phyloP scores from a whole-genome alignment of 306 rosid species.

The Herpetospermum pedunculosum region DNA sequence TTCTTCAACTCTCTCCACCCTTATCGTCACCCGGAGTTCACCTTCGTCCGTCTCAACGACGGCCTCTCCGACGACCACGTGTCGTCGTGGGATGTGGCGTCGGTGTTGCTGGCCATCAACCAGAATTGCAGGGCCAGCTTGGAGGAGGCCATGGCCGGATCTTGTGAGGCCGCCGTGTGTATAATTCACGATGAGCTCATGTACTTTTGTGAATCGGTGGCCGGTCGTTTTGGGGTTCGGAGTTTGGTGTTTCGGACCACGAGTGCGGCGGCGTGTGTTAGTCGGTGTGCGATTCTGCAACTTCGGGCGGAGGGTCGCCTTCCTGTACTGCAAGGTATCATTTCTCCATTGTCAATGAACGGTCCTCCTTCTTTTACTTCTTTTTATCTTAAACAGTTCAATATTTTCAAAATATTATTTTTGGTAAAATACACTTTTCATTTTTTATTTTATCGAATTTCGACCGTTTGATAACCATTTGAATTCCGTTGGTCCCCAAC shows the following conservation, averaged over 20 bases:
- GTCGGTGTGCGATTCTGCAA: background rate
- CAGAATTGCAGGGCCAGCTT: conserved; percentile 10
- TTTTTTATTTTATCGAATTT: too few relatives aligned
- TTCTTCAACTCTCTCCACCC: conserved; percentile 14
- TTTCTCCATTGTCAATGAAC: too few relatives aligned
- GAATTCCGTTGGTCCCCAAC: too few relatives aligned
- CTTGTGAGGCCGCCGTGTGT: conserved; percentile 17
- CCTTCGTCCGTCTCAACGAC: background rate
- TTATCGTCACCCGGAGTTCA: conserved; percentile 11
- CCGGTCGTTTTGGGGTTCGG: conserved; percentile 9
- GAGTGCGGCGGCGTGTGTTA: background rate
- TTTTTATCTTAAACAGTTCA: too few relatives aligned
- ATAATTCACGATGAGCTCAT: conserved; percentile 28
- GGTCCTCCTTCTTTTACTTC: background rate
- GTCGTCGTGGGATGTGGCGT: background rate
- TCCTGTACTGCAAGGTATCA: background rate
- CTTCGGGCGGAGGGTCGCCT: background rate
- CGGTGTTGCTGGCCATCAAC: background rate
- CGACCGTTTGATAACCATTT: too few relatives aligned
- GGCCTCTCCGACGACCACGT: background rate
- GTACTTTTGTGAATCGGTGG: conserved; percentile 26
- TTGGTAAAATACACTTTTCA: too few relatives aligned
- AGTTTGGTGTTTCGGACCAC: background rate
- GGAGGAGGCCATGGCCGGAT: conserved; percentile 8
- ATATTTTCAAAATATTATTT: too few relatives aligned